Evolutionary conservation across 2,329 filamentous ascomycete genomes (phyloP).

Genomic region (Chrysoporthe puriensis): DNA sequence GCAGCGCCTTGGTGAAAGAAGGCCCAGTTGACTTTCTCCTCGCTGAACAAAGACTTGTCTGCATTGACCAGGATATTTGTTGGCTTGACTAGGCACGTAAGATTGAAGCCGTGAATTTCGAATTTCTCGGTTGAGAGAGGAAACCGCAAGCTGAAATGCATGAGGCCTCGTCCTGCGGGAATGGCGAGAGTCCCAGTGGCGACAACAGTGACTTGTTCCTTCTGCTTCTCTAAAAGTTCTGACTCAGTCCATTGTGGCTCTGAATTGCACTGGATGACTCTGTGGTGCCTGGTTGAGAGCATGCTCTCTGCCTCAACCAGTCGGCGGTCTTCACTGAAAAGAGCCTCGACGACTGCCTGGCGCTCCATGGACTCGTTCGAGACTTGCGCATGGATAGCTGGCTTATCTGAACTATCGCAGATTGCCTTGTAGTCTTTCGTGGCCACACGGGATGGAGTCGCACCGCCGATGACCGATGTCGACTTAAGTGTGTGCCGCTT

Average conservation of each 20-base stretch:
- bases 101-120: constrained; percentile 85
- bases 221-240: constrained; percentile 88
- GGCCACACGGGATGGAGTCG: constrained; percentile 64
- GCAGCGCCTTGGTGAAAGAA: constrained; percentile 97
- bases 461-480: constrained; percentile 45
- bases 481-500: constrained; percentile 50
- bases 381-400: constrained; percentile 16
- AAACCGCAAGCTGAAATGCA: constrained; percentile 85
- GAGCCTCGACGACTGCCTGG: constrained; percentile 77
- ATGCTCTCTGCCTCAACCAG: constrained; percentile 84
- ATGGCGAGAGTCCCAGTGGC: constrained; percentile 88
- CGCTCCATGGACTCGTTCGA: constrained; percentile 68
- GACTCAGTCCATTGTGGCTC: constrained; percentile 82
- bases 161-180: constrained; percentile 81
- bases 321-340: constrained; percentile 90
- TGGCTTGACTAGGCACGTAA: constrained; percentile 90
- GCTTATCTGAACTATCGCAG: constrained; percentile 21
- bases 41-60: constrained; percentile 82
- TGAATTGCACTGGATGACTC: constrained; percentile 76
- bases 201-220: constrained; percentile 83
- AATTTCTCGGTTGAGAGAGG: constrained; percentile 93
- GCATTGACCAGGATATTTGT: constrained; percentile 92
- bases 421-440: constrained; percentile 78
- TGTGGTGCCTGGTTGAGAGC: constrained; percentile 81
- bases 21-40: constrained; percentile 97